A percentile compares a stretch with the other conserved stretches of the same genome.
Conservation (phyloP, 1,284 basidiomycete genomes). For the Psilocybe mexicana region DNA sequence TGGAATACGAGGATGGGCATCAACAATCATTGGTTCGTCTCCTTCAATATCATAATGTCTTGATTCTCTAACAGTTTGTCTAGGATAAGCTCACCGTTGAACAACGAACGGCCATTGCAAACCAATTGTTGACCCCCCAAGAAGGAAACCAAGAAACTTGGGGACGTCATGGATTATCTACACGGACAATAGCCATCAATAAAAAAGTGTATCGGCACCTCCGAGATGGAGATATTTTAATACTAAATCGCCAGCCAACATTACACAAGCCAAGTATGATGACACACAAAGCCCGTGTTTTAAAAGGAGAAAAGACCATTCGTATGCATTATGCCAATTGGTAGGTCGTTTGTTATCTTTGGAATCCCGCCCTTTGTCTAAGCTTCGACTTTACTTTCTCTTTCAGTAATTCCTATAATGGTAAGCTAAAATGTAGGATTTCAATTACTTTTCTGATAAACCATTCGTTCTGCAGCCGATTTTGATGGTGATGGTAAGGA, state of each 20-base stretch:
- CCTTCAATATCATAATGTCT: neutral
- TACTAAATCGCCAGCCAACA: slow-evolving; percentile 98
- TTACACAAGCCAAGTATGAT: slow-evolving; percentile 99
- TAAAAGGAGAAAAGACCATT: slow-evolving; percentile 98
- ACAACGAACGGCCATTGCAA: slow-evolving; percentile 95
- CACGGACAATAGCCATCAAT: slow-evolving; percentile 78
- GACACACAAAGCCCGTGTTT: slow-evolving; percentile 92
- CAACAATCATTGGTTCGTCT: slow-evolving; percentile 74
- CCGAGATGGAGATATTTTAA: slow-evolving; percentile 92
- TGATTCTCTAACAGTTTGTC: slow-evolving; percentile 4
- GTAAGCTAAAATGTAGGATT: slow-evolving; percentile 39
- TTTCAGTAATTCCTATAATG: slow-evolving; percentile 93
- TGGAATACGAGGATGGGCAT: slow-evolving; percentile 94
- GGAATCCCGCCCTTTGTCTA: slow-evolving; percentile 2
- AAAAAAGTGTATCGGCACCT: slow-evolving; percentile 99
- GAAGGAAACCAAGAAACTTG: slow-evolving; percentile 58
- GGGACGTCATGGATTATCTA: slow-evolving; percentile 60
- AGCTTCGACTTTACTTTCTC: neutral
- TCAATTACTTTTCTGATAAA: slow-evolving; percentile 2
- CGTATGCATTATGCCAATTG: slow-evolving; percentile 99
- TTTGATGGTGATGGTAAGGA: slow-evolving; percentile 94
- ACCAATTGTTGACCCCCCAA: slow-evolving; percentile 93
- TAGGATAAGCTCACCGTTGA: slow-evolving; percentile 86
- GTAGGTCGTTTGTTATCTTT: slow-evolving; percentile 43
- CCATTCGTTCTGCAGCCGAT: slow-evolving; percentile 69